Base-by-base conservation (phyloP, 306 rosid species). In the Trichosanthes truncata region DNA sequence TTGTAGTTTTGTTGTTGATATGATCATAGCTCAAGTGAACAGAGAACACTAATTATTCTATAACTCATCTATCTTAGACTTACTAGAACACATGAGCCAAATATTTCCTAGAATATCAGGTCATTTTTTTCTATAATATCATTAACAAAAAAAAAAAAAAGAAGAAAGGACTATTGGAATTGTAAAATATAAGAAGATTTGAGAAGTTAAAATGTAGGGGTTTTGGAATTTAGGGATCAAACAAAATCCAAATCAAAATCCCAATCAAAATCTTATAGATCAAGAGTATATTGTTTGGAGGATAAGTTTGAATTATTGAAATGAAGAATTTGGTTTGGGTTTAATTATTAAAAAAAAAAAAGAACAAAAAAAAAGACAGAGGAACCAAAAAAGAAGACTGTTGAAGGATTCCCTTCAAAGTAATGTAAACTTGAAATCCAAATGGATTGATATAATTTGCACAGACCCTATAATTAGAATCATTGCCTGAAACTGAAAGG, bases 401-500 rank as follows among this genome's bases (percentile, higher is more conserved):
- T 71, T 72, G 36, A 72, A 23, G 77, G 60, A 29, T 74, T 49
- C 45, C 62, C 62, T 74, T 74, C 46, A 17, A 74, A 74, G 78
- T 51, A 49, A 74, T 49, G 45, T 29, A 74, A 49, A 74, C 78
- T 74, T 49, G 46, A 74, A 51, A 29, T 26, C 43, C 45, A 31
- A 26, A 48, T 31, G 62, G 15, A 48, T 45, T 48, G 77, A 46
- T 72, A 23, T 45, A 25, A 72, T 71, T 71, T 12, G 76, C n/a
- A 61, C 23, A 72, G 23, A 25, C 38, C 56, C 57, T 72, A 73
- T 73, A 73, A 73, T 48, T 73, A 74, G 78, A 74, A 74, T 74
- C 78, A 74, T 51, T 74, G 62, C 60, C 29, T 46, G 46, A 31
- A 74, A 48, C 60, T 26, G 60, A 8, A 73, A 79, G 55, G 46